Evolutionary conservation across 2,329 filamentous ascomycete genomes (phyloP), one percentile per base, ranked within the genome.

Genomic region (Tolypocladium amazonense): DNA sequence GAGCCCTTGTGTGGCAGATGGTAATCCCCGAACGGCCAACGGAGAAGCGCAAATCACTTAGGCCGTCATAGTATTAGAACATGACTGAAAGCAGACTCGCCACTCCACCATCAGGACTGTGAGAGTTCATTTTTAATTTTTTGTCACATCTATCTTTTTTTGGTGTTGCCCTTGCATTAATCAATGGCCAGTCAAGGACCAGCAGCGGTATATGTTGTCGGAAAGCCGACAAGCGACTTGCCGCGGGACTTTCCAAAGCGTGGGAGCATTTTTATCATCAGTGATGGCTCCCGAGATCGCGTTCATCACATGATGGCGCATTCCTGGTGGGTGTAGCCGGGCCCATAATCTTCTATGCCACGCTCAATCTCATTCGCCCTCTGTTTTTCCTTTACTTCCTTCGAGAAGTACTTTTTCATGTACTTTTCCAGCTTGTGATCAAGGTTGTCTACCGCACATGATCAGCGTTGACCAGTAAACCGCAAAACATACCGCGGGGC

Each of bases 371-470:
- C 89, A 68, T 93, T 92, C 59, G 87, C 84, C 65, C 76, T 77
- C 62, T 88, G 79, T 68, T 89, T 89, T 66, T 85, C 81, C 63
- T 83, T 87, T 43, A 84, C 81, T 68, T 89, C 87, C 58, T 81
- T 81, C 1, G 88, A 86, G 64, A 96, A 95, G 72, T 90, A 92
- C 61, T 83, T 85, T 66, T 86, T 84, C 61, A 95, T 74, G 63
- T 89, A 93, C 33, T 79, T 82, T 57, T 86, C 83, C 27, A 91
- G 77, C 7, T 87, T 79, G 27, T 76, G 73, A 67, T 96, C 90
- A 25, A 94, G 80, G 62, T 89, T 88, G 57, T 85, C 87, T 85
- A 55, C 53, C 15, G 41, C 43, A 25, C 9, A 27, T 6, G 4
- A 33, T 54, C 20, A 54, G 50, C 20, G 20, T 23, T 23, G 11